Conservation (phyloP, 306 rosid genomes). For the Medicago arabica region DNA sequence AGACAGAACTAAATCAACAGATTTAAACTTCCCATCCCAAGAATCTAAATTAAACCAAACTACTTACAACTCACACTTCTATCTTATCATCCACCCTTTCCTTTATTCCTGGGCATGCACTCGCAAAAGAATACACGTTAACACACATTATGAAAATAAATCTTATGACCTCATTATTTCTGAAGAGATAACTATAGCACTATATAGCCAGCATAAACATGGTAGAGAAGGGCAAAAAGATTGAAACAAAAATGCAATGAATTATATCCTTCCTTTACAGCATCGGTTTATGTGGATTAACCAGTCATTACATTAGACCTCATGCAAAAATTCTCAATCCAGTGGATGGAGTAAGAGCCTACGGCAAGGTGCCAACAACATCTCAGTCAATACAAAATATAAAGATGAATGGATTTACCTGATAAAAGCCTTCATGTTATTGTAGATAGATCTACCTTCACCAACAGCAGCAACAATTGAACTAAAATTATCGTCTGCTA, state of each 20-base stretch:
- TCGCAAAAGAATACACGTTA: neutral
- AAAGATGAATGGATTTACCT: constrained; percentile 57
- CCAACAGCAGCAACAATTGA: constrained; percentile 95
- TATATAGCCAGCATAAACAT: constrained; percentile 11
- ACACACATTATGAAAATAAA: neutral
- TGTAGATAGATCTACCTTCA: constrained; percentile 95
- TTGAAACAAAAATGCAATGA: constrained; percentile 16
- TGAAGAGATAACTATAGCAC: neutral
- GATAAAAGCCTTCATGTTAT: constrained; percentile 95
- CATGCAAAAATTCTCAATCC: constrained; percentile 8
- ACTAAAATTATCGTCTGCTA: constrained; percentile 94
- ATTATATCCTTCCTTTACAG: constrained; percentile 3
- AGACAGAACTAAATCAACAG: constrained; percentile 24
- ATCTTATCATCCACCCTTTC: constrained; percentile 10
- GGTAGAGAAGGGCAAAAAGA: constrained; percentile 13
- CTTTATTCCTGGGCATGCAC: neutral
- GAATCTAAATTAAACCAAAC: constrained; percentile 8
- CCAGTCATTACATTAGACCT: constrained; percentile 11
- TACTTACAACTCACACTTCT: constrained; percentile 16
- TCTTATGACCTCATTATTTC: constrained; percentile 1
- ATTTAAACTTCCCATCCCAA: neutral
- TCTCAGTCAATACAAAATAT: neutral
- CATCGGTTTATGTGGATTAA: constrained; percentile 8
- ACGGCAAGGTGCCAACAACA: neutral
- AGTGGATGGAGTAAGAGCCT: constrained; percentile 3